Conservation (phyloP, 2,329 filamentous ascomycete genomes). For the Monosporascus sp. region DNA sequence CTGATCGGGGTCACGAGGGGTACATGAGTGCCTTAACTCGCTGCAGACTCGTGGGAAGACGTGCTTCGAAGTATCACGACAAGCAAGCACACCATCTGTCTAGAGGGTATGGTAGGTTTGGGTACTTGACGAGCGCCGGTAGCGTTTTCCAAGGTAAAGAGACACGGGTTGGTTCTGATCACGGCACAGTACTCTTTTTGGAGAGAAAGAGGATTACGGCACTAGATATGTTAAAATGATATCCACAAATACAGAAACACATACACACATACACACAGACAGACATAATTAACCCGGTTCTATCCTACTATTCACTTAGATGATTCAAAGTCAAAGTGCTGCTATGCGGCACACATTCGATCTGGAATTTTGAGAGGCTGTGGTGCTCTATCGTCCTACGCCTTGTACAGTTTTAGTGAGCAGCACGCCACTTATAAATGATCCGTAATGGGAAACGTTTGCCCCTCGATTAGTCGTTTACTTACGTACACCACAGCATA, state of each 20-base stretch:
- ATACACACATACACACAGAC: background rate
- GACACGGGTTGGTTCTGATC: background rate
- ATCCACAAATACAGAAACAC: background rate
- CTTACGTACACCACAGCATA: too few relatives aligned
- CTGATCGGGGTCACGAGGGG: background rate
- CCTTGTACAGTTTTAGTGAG: too few relatives aligned
- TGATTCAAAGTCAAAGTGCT: background rate
- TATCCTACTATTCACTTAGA: background rate
- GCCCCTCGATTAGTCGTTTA: too few relatives aligned
- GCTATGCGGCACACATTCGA: too few relatives aligned
- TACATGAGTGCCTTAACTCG: background rate
- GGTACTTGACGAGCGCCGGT: background rate
- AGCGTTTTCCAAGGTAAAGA: background rate
- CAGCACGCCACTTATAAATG: too few relatives aligned
- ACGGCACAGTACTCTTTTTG: background rate
- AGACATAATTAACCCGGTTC: background rate
- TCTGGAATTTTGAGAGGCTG: too few relatives aligned
- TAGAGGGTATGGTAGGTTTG: background rate
- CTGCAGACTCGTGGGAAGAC: too few relatives aligned
- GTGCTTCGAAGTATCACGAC: too few relatives aligned
- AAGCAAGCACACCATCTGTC: too few relatives aligned
- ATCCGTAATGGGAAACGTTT: too few relatives aligned
- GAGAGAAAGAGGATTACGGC: background rate
- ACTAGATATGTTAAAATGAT: background rate
- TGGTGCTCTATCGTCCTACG: too few relatives aligned